Evolutionary conservation across 23 red algal genomes (phyloP), one percentile per base, ranked within the genome.

Genomic region (Gracilaria domingensis): DNA sequence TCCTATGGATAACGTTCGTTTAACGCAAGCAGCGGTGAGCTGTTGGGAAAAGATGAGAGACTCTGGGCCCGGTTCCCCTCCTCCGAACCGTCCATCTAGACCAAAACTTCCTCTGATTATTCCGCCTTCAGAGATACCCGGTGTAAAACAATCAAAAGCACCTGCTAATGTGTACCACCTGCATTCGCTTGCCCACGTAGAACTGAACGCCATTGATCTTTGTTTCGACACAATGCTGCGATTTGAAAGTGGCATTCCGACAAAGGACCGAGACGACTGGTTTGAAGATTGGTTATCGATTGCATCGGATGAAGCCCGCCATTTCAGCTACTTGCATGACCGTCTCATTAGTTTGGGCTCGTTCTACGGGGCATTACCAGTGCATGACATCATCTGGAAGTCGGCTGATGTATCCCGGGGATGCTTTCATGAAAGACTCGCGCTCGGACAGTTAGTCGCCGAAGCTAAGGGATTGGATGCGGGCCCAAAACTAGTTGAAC

Each of bases 131-230:
- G 33, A 95, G 32, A 82, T 84, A 79, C 93, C 93, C 49, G 50
- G 54, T 28, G 93, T 84, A 1, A 90, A 86, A 32, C 75, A 83
- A 36, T 62, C 51, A 6, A 58, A 81, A 58, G 83, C 39, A 1
- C 82, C 83, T 20, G 12, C 74, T 18, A 82, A 86, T 73, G 74
- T 96, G 30, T 96, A 91, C 58, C 39, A 75, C 50, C n/a, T 96
- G 26, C 94, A 96, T 76, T 62, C 78, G 1, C 80, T 96, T 35
- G 94, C 94, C 29, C 94, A 96, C 74, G 94, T 96, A 2, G 94
- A 96, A 37, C 74, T 96, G 16, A 96, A 92, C 76, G 94, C 94
- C 25, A 96, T 96, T 57, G 86, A 96, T 75, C 82, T 96, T n/a
- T 80, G 77, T 38, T 85, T 82, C 32, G 94, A 96, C 67, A 96